A percentile compares a stretch with the other conserved stretches of the same genome.
phyloP scores from a whole-genome alignment of 2,329 filamentous ascomycete genomes.

The Bipolaris sorokiniana region DNA sequence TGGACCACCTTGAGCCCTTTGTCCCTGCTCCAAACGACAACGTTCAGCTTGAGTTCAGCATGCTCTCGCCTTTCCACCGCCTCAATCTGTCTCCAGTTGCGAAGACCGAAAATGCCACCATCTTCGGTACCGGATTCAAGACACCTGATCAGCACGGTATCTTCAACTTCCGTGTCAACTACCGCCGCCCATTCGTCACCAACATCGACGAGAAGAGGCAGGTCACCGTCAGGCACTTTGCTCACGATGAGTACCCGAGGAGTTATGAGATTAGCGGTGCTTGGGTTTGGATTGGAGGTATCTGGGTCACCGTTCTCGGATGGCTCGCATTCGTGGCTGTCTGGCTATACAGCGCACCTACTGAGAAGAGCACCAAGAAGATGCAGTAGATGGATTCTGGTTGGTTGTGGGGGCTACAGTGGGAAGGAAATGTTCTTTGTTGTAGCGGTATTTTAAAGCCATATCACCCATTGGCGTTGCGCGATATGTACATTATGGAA shows the following conservation, averaged over 20 bases:
- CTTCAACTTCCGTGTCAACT: slow-evolving; percentile 97
- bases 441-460: slow-evolving; percentile 8
- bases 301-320: slow-evolving; percentile 80
- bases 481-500: slow-evolving; percentile 24
- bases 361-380: slow-evolving; percentile 58
- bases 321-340: slow-evolving; percentile 85
- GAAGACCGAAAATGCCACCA: slow-evolving; percentile 69
- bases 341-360: slow-evolving; percentile 81
- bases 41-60: slow-evolving; percentile 95
- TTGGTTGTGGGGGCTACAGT: not conserved
- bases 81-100: slow-evolving; percentile 68
- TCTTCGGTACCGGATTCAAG: slow-evolving; percentile 77
- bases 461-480: slow-evolving; percentile 15
- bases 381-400: slow-evolving; percentile 45
- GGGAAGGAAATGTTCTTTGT: not conserved
- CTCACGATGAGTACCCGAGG: slow-evolving; percentile 94
- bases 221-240: slow-evolving; percentile 93
- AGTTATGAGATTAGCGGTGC: slow-evolving; percentile 88
- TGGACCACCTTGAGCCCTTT: slow-evolving; percentile 78
- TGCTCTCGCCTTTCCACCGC: slow-evolving; percentile 97
- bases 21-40: slow-evolving; percentile 70
- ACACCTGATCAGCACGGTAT: slow-evolving; percentile 97
- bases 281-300: slow-evolving; percentile 93
- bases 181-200: slow-evolving; percentile 91
- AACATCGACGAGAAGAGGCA: slow-evolving; percentile 92